These are phyloP conservation scores for Tillandsia leiboldiana DNA, from an alignment of 176 grass and related monocot species.

Conservation along the genomic window DNA sequence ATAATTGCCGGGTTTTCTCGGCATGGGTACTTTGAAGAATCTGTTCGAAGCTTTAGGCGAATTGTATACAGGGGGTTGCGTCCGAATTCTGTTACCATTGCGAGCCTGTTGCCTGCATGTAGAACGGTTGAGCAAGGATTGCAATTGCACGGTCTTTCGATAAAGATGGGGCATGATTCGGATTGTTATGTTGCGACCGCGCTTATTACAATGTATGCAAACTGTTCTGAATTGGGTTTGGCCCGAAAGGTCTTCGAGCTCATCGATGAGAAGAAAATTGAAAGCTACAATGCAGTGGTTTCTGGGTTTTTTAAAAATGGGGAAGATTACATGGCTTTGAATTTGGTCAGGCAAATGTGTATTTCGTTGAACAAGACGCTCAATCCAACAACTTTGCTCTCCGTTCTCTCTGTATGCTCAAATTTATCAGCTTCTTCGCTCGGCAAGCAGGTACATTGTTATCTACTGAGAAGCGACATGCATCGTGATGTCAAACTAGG, in stretches of 20 bases:
- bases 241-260: constrained; percentile 19
- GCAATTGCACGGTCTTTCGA: constrained; percentile 28
- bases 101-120: constrained; percentile 22
- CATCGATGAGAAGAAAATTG: constrained; percentile 17
- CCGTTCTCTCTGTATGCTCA: constrained; percentile 26
- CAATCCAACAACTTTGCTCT: constrained; percentile 26
- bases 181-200: constrained; percentile 22
- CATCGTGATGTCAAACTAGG: constrained; percentile 20
- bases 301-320: constrained; percentile 20
- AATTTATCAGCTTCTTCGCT: background rate
- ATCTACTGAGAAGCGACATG: constrained; percentile 14
- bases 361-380: background rate
- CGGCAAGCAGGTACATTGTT: constrained; percentile 34
- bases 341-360: constrained; percentile 17
- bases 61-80: background rate
- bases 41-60: background rate
- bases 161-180: constrained; percentile 23
- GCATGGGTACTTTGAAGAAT: background rate
- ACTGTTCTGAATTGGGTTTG: background rate
- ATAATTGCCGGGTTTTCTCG: constrained; percentile 19
- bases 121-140: background rate
- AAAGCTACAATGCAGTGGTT: constrained; percentile 39
- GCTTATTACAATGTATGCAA: constrained; percentile 30
- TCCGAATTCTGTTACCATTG: constrained; percentile 25
- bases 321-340: constrained; percentile 15